Conservation (phyloP, 148 eudicot genomes). For the Spergularia marina region DNA sequence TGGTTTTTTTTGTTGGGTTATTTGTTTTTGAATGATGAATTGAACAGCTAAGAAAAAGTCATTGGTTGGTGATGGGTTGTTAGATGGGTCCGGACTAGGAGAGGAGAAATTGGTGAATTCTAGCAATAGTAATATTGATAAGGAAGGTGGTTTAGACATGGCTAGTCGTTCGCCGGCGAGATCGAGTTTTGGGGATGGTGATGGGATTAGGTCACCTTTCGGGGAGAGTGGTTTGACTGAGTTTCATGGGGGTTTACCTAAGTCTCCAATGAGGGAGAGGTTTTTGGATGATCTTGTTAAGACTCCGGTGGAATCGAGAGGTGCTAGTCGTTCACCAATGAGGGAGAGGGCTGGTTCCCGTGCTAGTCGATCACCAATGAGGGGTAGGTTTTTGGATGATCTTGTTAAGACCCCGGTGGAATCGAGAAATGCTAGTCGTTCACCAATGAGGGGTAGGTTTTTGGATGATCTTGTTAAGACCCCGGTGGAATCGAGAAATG, state of each 20-base stretch:
- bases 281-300: conserved; percentile 30
- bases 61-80: conserved; percentile 29
- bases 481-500: conserved; percentile 8
- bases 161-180: conserved; percentile 23
- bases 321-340: conserved; percentile 21
- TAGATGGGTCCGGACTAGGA: conserved; percentile 30
- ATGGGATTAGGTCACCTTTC: conserved; percentile 19
- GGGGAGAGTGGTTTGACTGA: conserved; percentile 20
- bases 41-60: conserved; percentile 49
- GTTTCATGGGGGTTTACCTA: conserved; percentile 26
- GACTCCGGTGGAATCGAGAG: background rate
- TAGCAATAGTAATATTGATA: conserved; percentile 5
- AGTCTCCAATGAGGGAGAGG: conserved; percentile 29
- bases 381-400: conserved; percentile 31
- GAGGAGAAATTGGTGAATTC: conserved; percentile 27
- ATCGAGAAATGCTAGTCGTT: conserved; percentile 20
- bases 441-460: conserved; percentile 27
- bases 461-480: conserved; percentile 28
- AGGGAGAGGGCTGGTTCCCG: conserved; percentile 20
- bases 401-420: conserved; percentile 12
- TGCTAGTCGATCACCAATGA: conserved; percentile 18
- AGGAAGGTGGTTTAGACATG: conserved; percentile 19
- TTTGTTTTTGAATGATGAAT: conserved; percentile 15
- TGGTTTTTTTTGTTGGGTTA: background rate
- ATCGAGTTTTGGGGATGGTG: conserved; percentile 21